Conservation (phyloP, 2,329 filamentous ascomycete genomes). For the Fusarium tricinctum region DNA sequence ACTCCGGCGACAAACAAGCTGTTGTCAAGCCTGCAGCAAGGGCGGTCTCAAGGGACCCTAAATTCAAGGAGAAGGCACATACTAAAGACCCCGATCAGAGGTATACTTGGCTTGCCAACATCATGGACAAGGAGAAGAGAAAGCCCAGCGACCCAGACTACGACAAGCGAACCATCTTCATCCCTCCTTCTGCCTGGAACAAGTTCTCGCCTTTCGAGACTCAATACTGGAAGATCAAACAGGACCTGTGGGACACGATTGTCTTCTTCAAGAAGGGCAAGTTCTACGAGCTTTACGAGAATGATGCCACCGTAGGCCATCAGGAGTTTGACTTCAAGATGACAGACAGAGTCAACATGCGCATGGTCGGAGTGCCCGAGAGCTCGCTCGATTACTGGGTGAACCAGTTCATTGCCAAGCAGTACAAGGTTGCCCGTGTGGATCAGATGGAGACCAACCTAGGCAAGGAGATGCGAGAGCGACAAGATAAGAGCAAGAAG, state of each 20-base stretch:
- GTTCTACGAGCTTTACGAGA: constrained; percentile 98
- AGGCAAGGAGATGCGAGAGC: constrained; percentile 98
- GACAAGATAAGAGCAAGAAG: constrained; percentile 78
- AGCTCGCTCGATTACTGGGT: constrained; percentile 97
- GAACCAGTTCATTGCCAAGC: constrained; percentile 98
- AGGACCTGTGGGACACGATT: constrained; percentile 96
- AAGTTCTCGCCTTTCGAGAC: constrained; percentile 96
- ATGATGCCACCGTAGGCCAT: constrained; percentile 95
- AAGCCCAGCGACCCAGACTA: constrained; percentile 86
- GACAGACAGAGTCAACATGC: constrained; percentile 98
- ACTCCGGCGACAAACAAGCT: constrained; percentile 57
- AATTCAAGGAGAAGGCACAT: constrained; percentile 77
- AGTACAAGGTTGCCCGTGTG: constrained; percentile 95
- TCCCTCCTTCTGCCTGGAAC: constrained; percentile 83
- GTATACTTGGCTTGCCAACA: constrained; percentile 90
- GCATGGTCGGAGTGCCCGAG: constrained; percentile 98
- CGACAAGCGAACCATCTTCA: constrained; percentile 90
- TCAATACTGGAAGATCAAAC: constrained; percentile 99
- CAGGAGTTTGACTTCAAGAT: constrained; percentile 98
- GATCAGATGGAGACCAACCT: constrained; percentile 97
- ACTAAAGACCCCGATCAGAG: constrained; percentile 86
- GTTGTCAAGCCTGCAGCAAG: constrained; percentile 54
- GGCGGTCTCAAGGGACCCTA: constrained; percentile 49
- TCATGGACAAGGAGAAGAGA: constrained; percentile 87
- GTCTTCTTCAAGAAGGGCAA: constrained; percentile 99